A percentile compares a stretch with the other conserved stretches of the same genome.
Evolutionary conservation across 2,329 filamentous ascomycete genomes (phyloP).

Genomic region (Aspergillus viridinutans): DNA sequence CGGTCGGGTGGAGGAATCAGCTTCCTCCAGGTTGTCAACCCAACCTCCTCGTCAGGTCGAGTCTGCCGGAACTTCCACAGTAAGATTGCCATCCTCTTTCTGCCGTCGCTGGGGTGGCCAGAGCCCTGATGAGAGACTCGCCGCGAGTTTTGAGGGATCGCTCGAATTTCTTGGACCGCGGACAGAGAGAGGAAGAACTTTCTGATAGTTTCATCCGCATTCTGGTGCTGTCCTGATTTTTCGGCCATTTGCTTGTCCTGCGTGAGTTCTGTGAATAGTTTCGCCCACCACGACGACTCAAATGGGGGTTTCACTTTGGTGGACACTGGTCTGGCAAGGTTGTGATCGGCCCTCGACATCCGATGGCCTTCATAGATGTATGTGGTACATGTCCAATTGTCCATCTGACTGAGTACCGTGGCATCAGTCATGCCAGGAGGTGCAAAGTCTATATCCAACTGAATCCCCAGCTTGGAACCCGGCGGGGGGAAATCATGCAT

Average conservation of each 20-base stretch:
- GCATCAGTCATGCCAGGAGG: constrained; percentile 31
- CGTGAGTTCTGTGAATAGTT: constrained; percentile 39
- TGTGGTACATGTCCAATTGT: constrained; percentile 43
- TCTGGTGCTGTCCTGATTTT: constrained; percentile 29
- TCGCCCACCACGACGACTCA: constrained; percentile 45
- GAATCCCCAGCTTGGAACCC: constrained; percentile 40
- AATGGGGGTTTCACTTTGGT: constrained; percentile 42
- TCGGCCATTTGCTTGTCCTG: constrained; percentile 38
- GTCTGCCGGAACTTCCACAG: constrained; percentile 47
- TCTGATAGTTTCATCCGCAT: constrained; percentile 32
- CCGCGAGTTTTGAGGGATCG: constrained; percentile 24
- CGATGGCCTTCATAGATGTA: constrained; percentile 38
- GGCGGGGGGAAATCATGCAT: constrained; percentile 43
- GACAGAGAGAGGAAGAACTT: constrained; percentile 40
- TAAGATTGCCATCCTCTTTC: constrained; percentile 41
- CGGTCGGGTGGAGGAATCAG: constrained; percentile 37
- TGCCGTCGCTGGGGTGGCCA: constrained; percentile 22
- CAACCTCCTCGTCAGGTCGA: constrained; percentile 35
- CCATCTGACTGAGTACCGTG: constrained; percentile 31
- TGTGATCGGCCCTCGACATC: constrained; percentile 28
- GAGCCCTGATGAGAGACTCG: constrained; percentile 26
- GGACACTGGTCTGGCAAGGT: constrained; percentile 31
- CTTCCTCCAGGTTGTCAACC: constrained; percentile 43
- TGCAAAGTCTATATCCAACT: constrained; percentile 40
- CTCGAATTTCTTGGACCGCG: constrained; percentile 45